These are phyloP conservation scores for Hura crepitans DNA, from an alignment of 441 rosid species.

Conservation along the genomic window DNA sequence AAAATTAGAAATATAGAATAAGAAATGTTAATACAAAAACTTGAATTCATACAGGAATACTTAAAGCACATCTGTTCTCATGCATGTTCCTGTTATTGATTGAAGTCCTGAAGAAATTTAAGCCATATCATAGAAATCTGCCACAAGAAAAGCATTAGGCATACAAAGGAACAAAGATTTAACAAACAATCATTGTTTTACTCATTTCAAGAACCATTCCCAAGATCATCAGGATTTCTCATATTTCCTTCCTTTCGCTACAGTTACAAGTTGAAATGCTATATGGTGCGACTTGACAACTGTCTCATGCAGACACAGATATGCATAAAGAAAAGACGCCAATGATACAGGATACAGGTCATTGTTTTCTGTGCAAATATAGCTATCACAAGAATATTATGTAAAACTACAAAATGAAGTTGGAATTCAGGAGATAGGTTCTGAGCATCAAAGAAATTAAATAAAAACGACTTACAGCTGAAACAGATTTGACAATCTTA, in stretches of 20 bases:
- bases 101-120: conserved; percentile 5
- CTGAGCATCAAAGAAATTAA: background rate
- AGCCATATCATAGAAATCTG: background rate
- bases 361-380: background rate
- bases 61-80: background rate
- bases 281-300: background rate
- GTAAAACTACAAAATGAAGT: background rate
- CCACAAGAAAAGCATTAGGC: background rate
- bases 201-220: background rate
- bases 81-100: background rate
- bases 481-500: conserved; percentile 79
- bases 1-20: background rate
- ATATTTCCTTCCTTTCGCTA: background rate
- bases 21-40: background rate
- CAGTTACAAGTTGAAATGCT: background rate
- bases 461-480: conserved; percentile 61
- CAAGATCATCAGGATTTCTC: background rate
- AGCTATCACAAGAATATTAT: conserved; percentile 3
- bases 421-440: background rate
- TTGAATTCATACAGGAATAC: background rate
- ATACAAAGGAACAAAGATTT: background rate
- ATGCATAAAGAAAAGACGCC: background rate
- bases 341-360: background rate
- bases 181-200: background rate
- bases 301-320: background rate